Evolutionary conservation across 2,329 filamentous ascomycete genomes (phyloP).

Genomic region (Sclerotinia subarctica): DNA sequence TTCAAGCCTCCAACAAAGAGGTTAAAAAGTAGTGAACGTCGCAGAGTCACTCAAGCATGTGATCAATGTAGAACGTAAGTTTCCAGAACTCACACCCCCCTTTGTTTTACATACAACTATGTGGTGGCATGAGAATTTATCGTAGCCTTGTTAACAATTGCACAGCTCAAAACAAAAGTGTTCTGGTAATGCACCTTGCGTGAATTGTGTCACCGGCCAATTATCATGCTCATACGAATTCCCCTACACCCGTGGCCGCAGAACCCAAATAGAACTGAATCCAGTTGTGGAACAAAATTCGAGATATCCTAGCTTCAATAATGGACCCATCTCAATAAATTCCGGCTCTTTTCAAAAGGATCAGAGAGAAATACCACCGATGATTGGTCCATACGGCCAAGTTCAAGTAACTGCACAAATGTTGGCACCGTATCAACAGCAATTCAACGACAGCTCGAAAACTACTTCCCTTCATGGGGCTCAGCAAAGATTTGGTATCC

Average conservation of each 20-base stretch:
- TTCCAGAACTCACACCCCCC: background rate
- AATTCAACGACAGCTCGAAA: no score
- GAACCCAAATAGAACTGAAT: background rate
- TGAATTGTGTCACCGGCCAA: constrained; percentile 33
- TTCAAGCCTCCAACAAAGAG: background rate
- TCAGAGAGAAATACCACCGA: background rate
- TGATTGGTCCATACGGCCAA: background rate
- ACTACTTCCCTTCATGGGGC: background rate
- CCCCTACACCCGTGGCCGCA: background rate
- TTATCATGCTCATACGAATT: background rate
- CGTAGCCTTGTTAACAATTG: background rate
- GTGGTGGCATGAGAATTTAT: background rate
- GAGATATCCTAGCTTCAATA: background rate
- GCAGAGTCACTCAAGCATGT: constrained; percentile 46
- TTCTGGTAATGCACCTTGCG: constrained; percentile 42
- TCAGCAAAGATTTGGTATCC: background rate
- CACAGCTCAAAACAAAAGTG: constrained; percentile 42
- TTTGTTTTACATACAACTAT: background rate
- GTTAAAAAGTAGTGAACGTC: constrained; percentile 16
- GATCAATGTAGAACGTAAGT: constrained; percentile 48
- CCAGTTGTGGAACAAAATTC: background rate
- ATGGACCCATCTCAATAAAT: background rate
- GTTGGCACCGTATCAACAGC: background rate
- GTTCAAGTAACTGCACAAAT: background rate
- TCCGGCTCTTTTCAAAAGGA: background rate